These are phyloP conservation scores for Ophiocordyceps robertsii DNA, from an alignment of 2,329 filamentous ascomycete genomes.

Conservation along the genomic window DNA sequence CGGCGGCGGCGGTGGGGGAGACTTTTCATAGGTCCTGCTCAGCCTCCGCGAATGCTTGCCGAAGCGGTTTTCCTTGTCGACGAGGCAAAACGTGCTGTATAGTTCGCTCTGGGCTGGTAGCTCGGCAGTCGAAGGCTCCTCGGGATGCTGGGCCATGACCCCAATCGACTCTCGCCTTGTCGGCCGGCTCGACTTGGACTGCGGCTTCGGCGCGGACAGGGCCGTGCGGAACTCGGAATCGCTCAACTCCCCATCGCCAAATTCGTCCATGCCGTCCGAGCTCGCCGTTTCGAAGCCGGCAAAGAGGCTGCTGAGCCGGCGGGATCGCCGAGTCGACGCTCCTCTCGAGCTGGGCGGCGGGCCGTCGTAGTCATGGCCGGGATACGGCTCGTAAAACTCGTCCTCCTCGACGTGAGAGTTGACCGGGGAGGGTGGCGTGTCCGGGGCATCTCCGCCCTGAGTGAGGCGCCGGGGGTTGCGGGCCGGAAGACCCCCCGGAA, in stretches of 20 bases:
- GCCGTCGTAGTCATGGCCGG: slow-evolving; percentile 70
- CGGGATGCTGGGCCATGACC: slow-evolving; percentile 27
- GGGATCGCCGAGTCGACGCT: slow-evolving; percentile 51
- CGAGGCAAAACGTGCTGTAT: slow-evolving; percentile 29
- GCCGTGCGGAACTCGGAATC: slow-evolving; percentile 57
- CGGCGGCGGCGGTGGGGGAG: slow-evolving; percentile 14
- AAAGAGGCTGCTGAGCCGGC: slow-evolving; percentile 73
- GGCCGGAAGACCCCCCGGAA: slow-evolving; percentile 40
- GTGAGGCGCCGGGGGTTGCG: slow-evolving; percentile 45
- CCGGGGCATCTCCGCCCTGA: slow-evolving; percentile 29
- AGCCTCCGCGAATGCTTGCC: slow-evolving; percentile 14
- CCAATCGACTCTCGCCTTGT: slow-evolving; percentile 29
- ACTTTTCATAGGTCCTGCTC: slow-evolving; percentile 23
- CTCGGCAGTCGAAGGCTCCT: slow-evolving; percentile 19
- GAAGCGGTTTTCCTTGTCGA: slow-evolving; percentile 15
- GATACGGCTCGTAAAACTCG: slow-evolving; percentile 48
- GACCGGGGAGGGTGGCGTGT: slow-evolving; percentile 37
- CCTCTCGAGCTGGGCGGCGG: slow-evolving; percentile 45
- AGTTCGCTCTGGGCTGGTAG: slow-evolving; percentile 27
- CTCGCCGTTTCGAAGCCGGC: slow-evolving; percentile 67
- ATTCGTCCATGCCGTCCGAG: slow-evolving; percentile 53
- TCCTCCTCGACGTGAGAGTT: slow-evolving; percentile 23
- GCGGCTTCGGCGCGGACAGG: slow-evolving; percentile 48
- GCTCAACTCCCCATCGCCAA: slow-evolving; percentile 45
- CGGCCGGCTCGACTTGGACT: slow-evolving; percentile 20